phyloP scores from a whole-genome alignment of 1,284 basidiomycete species.

The Nidula niveotomentosa region DNA sequence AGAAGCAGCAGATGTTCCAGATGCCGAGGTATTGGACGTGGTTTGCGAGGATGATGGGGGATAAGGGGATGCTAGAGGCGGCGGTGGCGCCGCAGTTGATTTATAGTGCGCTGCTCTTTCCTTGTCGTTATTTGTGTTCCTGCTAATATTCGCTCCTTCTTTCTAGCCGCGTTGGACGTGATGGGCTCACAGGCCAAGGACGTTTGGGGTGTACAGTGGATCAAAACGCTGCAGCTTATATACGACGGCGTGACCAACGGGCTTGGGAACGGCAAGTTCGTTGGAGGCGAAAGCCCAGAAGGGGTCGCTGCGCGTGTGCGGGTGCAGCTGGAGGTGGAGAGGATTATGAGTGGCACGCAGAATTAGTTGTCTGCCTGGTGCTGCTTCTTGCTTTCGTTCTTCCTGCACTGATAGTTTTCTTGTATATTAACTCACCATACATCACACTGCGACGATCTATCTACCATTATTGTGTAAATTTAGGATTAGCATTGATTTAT shows the following conservation, averaged over 20 bases:
- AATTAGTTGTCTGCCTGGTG: neutral
- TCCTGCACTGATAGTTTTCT: no score
- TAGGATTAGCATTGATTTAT: no score
- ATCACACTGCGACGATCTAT: no score
- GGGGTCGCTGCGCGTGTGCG: constrained; percentile 60
- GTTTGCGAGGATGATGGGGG: constrained; percentile 58
- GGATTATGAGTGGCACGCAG: constrained; percentile 37
- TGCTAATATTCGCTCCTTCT: constrained; percentile 8
- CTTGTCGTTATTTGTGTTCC: constrained; percentile 6
- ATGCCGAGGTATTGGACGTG: constrained; percentile 68
- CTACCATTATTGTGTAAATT: no score
- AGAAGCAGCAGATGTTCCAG: constrained; percentile 49
- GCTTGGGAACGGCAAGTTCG: constrained; percentile 38
- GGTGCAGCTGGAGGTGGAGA: constrained; percentile 65
- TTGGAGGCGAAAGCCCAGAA: constrained; percentile 57
- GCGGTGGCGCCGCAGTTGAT: constrained; percentile 63
- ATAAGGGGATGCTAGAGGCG: constrained; percentile 48
- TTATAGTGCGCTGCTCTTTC: constrained; percentile 51
- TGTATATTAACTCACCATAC: no score
- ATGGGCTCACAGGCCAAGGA: constrained; percentile 59
- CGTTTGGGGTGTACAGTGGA: constrained; percentile 78
- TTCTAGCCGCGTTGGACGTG: constrained; percentile 71
- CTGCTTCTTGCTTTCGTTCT: neutral
- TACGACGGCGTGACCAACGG: constrained; percentile 62
- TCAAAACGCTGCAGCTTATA: constrained; percentile 71